Conservation (phyloP, 305 asterid genomes). For the Fraxinus latifolia region DNA sequence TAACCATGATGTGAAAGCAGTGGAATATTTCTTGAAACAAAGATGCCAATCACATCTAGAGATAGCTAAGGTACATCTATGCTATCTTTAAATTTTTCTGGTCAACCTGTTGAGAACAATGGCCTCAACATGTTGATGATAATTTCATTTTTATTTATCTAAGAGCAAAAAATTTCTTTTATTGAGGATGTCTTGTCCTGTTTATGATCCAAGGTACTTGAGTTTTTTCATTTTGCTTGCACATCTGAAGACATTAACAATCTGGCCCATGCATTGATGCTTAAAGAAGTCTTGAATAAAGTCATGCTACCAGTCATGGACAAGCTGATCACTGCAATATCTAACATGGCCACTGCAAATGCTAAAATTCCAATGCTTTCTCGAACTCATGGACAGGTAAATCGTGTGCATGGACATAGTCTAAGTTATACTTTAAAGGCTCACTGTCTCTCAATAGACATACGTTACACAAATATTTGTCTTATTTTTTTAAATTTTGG, state of each 20-base stretch:
- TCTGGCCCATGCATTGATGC: slow-evolving; percentile 83
- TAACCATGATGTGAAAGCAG: slow-evolving; percentile 93
- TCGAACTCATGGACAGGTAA: slow-evolving; percentile 95
- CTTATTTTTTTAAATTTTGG: background rate
- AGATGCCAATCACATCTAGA: slow-evolving; percentile 48
- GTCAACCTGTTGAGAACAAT: background rate
- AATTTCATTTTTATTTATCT: background rate
- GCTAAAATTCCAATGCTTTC: slow-evolving; percentile 77
- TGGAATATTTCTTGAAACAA: slow-evolving; percentile 83
- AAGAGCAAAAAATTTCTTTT: background rate
- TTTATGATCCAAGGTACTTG: slow-evolving; percentile 61
- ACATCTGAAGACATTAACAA: slow-evolving; percentile 92
- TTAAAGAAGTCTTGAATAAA: slow-evolving; percentile 59
- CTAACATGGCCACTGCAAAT: slow-evolving; percentile 52
- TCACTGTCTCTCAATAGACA: background rate
- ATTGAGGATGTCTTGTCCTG: background rate
- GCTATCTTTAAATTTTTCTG: background rate
- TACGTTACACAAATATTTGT: background rate
- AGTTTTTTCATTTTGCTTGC: slow-evolving; percentile 90
- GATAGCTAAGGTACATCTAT: background rate
- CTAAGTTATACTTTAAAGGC: background rate
- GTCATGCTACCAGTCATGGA: slow-evolving; percentile 74
- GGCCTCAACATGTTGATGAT: background rate
- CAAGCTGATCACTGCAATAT: slow-evolving; percentile 52
- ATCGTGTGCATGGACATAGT: background rate